Base-by-base conservation (phyloP, 139 green algal species). In the Tetraselmis chui region DNA sequence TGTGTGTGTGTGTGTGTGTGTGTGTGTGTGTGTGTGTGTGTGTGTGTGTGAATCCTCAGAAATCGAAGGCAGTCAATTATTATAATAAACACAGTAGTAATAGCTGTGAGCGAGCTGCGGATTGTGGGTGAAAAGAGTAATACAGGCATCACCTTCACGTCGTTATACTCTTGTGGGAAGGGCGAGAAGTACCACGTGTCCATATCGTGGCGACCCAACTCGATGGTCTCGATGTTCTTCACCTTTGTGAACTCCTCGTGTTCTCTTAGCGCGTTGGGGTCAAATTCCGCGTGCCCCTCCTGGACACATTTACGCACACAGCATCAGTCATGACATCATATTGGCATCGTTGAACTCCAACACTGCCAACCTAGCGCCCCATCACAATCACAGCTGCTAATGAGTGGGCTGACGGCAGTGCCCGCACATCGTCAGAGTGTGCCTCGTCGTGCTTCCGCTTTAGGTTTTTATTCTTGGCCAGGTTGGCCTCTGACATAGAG, bases 211-310 rank as follows among this genome's bases (percentile, higher is more conserved):
- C 87, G 89, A 24, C 96, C 96, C 82, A 99, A 90, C 93, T 99
- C 96, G 58, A 99, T 97, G 28, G 58, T 82, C 59, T 96, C 91
- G 76, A 99, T 94, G 88, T 98, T 99, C 86, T 98, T 98, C 25
- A 93, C 95, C 91, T 99, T 99, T 59, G 96, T 99, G 86, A 97
- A 98, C 92, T 99, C 96, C 89, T 99, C 96, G 88, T 99, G 96
- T 87, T 99, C 95, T 0, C 90, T 79, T 74, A 98, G 88, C 79
- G 86, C 85, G 30, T 92, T 91, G 2, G 90, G 86, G 86, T 99
- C 96, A 89, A 98, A 98, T 67, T 97, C 93, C 26, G 89, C 93
- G 84, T 99, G 95, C 67, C 94, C 91, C 76, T 93, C 91, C 26
- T 83, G 23, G 30, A n/a, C 76, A 76, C n/a, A n/a, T n/a, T n/a